phyloP scores from a whole-genome alignment of 331 rosid genomes.

The Quercus lobata region DNA sequence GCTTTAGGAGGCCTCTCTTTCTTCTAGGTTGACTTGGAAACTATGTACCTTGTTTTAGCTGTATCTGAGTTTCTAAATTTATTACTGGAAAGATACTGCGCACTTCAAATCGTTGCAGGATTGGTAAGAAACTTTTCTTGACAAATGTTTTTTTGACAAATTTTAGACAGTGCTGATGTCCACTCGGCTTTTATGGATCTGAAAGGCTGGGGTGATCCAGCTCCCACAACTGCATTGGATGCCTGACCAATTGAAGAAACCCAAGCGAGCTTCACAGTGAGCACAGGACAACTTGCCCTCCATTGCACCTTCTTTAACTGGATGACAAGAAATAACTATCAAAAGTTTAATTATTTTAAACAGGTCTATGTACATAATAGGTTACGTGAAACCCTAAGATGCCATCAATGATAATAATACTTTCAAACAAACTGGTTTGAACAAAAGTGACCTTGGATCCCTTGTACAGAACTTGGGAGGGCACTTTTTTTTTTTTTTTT shows the following conservation, averaged over 20 bases:
- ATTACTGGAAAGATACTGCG: not conserved
- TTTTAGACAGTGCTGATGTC: slow-evolving; percentile 59
- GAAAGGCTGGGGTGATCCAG: slow-evolving; percentile 99
- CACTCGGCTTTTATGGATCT: slow-evolving; percentile 84
- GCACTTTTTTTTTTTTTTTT: too few species aligned
- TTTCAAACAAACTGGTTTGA: not conserved
- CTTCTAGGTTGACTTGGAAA: slow-evolving; percentile 21
- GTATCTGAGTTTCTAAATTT: slow-evolving; percentile 14
- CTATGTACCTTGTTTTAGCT: slow-evolving; percentile 13
- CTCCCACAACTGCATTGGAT: slow-evolving; percentile 96
- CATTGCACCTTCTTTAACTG: slow-evolving; percentile 93
- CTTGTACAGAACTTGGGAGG: not conserved
- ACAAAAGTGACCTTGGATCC: not conserved
- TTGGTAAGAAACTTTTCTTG: slow-evolving; percentile 9
- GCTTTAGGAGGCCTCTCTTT: slow-evolving; percentile 11
- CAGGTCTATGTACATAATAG: not conserved
- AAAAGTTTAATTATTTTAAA: not conserved
- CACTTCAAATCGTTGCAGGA: not conserved
- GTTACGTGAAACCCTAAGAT: not conserved
- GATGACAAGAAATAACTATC: slow-evolving; percentile 22
- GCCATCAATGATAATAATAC: not conserved
- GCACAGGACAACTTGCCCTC: slow-evolving; percentile 88
- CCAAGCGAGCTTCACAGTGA: slow-evolving; percentile 93
- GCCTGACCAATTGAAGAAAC: slow-evolving; percentile 94
- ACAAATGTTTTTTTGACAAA: slow-evolving; percentile 1